A percentile compares a stretch with the other conserved stretches of the same genome.
Conservation (phyloP, 164 flowering plant species). For the Vitis cinerea region DNA sequence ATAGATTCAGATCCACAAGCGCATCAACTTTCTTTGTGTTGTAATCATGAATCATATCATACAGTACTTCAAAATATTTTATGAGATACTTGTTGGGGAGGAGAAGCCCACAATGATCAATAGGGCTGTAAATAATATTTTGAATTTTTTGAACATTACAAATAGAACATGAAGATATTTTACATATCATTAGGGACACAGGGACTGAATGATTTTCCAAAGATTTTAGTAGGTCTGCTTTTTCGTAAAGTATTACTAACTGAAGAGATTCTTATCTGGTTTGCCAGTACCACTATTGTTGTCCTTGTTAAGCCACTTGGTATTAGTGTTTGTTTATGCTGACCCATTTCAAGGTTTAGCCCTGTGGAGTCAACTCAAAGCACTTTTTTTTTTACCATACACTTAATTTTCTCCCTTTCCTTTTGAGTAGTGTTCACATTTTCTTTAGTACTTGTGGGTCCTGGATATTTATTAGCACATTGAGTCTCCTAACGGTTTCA, state of each 20-base stretch:
- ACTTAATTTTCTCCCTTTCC: background rate
- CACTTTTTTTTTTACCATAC: background rate
- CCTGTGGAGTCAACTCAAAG: background rate
- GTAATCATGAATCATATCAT: background rate
- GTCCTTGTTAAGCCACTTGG: background rate
- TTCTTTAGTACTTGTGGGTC: background rate
- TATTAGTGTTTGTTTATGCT: background rate
- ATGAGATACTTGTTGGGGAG: background rate
- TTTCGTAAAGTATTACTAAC: background rate
- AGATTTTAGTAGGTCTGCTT: slow-evolving; percentile 6
- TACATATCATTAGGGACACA: background rate
- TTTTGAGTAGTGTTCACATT: background rate
- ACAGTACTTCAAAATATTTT: background rate
- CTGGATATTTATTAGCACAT: background rate
- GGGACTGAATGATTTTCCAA: no score
- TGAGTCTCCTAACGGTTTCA: background rate
- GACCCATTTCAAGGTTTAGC: background rate
- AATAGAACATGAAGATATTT: no score
- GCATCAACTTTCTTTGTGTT: background rate
- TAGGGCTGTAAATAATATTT: background rate
- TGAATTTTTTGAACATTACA: background rate
- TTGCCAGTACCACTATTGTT: background rate
- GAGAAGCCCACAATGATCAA: background rate
- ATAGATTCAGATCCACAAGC: background rate
- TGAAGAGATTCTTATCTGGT: slow-evolving; percentile 1